Base-by-base conservation (phyloP, 192 early-diverging fungal genomes). In the Podila epicladia region DNA sequence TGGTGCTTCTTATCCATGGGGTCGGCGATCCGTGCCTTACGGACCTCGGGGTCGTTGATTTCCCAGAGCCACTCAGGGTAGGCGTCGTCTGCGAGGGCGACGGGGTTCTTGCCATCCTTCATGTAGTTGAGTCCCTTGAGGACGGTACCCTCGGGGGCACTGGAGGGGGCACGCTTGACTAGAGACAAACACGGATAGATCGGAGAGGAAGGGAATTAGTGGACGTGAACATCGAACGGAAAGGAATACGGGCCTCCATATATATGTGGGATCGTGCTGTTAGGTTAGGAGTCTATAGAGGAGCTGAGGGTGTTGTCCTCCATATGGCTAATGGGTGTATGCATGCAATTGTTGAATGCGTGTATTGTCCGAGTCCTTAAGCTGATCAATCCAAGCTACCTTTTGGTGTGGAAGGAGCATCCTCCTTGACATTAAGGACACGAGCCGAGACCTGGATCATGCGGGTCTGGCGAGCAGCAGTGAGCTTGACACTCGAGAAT, bases 41-140 rank as follows among this genome's bases (percentile, higher is more conserved):
- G 76, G 49, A 87, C 71, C 50, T 83, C 83, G 26, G 85, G 77
- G 51, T 96, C 91, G 35, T 93, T 82, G 49, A 97, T 82, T 11
- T 91, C 89, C 95, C 96, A 98, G n/a, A 98, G 89, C 97, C 97
- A 97, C 1, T 88, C 90, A 7, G 96, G 97, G 67, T 98, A 98
- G 71, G 92, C 93, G 0, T 89, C 85, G 71, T 98, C 97, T 19
- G 90, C 89, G 35, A 92, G 85, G 3, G 96, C 94, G 22, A 97
- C 85, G 8, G 96, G 95, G 64, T 99, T 95, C 62, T 90, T 88
- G 50, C 91, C 92, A 62, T 93, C 92, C 82, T 93, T 94, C 67
- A 94, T 84, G 65, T 93, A 94, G 73, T 96, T 95, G 49, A 99
- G 77, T 1, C 94, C 94, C 83, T 95, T 96, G 66, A 99, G 73